Evolutionary conservation across 2,329 filamentous ascomycete genomes (phyloP).

Genomic region (Colletotrichum sp.): DNA sequence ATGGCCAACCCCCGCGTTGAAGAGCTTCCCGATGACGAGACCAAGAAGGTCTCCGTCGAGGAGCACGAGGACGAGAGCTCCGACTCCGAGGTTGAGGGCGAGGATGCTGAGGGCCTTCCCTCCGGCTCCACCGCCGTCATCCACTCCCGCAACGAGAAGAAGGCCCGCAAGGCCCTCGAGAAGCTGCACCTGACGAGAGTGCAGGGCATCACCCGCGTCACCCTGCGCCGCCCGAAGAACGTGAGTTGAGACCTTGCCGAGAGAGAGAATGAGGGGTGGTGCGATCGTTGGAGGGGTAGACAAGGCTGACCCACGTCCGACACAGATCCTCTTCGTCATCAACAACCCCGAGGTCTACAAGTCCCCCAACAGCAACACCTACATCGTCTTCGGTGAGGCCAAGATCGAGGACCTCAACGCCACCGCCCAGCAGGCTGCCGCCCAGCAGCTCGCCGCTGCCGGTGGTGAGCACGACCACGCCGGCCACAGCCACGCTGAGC

Average conservation of each 20-base stretch:
- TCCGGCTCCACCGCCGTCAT: conserved; percentile 88
- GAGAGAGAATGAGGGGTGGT: not conserved
- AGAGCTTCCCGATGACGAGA: conserved; percentile 92
- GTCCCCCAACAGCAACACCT: conserved; percentile 98
- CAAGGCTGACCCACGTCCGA: conserved; percentile 21
- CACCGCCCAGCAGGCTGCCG: conserved; percentile 92
- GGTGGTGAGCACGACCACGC: conserved; percentile 68
- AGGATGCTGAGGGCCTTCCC: conserved; percentile 54
- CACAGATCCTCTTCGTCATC: conserved; percentile 97
- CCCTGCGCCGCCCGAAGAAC: conserved; percentile 97
- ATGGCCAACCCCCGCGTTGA: conserved; percentile 99
- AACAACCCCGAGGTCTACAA: conserved; percentile 99
- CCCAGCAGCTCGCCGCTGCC: conserved; percentile 89
- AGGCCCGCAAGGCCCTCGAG: conserved; percentile 98
- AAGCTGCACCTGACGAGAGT: conserved; percentile 98
- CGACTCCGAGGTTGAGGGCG: conserved; percentile 72
- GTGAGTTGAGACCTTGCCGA: conserved; percentile 64
- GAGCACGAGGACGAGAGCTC: conserved; percentile 75
- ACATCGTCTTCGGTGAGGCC: conserved; percentile 99
- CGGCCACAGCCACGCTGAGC: conserved; percentile 75
- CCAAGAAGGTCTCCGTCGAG: conserved; percentile 80
- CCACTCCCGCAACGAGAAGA: conserved; percentile 99
- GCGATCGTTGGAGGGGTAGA: not conserved
- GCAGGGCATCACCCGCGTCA: conserved; percentile 96
- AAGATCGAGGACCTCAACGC: conserved; percentile 99